Conservation (phyloP, 495 filamentous ascomycete species). For the Penicillium crystallinum region DNA sequence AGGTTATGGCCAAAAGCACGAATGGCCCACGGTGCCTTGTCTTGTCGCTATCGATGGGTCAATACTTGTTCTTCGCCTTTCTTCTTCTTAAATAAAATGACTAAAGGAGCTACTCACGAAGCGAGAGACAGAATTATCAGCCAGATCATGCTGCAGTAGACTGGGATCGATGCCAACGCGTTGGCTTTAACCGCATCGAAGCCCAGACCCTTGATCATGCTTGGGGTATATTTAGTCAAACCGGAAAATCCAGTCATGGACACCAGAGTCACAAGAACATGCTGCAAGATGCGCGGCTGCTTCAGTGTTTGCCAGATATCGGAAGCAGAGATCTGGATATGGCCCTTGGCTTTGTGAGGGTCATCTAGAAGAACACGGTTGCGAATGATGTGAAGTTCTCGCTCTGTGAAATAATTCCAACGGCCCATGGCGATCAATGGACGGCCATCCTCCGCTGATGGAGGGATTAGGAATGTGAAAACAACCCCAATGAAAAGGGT, state of each 20-base stretch:
- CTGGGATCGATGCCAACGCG: conserved; percentile 46
- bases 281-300: conserved; percentile 40
- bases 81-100: no score
- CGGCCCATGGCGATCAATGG: conserved; percentile 39
- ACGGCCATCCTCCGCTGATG: conserved; percentile 32
- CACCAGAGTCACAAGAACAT: conserved; percentile 34
- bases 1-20: conserved; percentile 35
- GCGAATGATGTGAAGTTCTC: conserved; percentile 39
- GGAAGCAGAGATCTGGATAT: conserved; percentile 36
- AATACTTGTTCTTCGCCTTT: not conserved
- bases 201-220: conserved; percentile 39
- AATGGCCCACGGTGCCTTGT: conserved; percentile 41
- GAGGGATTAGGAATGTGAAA: conserved; percentile 47
- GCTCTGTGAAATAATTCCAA: conserved; percentile 40
- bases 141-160: conserved; percentile 43
- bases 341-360: conserved; percentile 34
- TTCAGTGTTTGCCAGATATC: conserved; percentile 39
- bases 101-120: conserved; percentile 25
- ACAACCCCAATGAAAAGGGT: conserved; percentile 47
- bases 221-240: conserved; percentile 36
- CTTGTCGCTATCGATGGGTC: conserved; percentile 31
- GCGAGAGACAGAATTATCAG: conserved; percentile 37
- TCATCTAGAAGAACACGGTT: conserved; percentile 42
- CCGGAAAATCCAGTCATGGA: conserved; percentile 45
- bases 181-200: conserved; percentile 45